Evolutionary conservation across 225 moss, liverwort and hornwort genomes (phyloP).

Genomic region (Takakia lepidozioides): DNA sequence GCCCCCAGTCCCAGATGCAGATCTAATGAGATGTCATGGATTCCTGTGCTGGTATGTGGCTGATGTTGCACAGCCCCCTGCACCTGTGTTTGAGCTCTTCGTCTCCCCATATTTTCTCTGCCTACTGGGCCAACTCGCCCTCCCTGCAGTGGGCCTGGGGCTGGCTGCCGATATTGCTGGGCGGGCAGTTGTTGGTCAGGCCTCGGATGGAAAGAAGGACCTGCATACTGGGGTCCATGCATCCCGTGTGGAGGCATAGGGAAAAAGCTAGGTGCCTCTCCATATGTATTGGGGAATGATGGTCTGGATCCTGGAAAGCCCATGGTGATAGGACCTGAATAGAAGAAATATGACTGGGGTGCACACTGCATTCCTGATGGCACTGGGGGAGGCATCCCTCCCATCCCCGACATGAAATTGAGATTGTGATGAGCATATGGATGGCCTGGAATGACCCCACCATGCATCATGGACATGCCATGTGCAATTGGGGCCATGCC

Average conservation of each 20-base stretch:
- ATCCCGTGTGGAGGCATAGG: slow-evolving; percentile 31
- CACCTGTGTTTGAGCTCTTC: slow-evolving; percentile 12
- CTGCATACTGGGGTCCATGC: slow-evolving; percentile 26
- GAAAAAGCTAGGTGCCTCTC: slow-evolving; percentile 28
- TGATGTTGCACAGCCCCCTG: slow-evolving; percentile 11
- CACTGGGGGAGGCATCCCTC: slow-evolving; percentile 16
- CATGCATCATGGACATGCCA: slow-evolving; percentile 31
- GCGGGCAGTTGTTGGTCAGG: slow-evolving; percentile 18
- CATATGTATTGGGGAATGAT: slow-evolving; percentile 20
- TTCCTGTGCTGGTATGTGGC: slow-evolving; percentile 19
- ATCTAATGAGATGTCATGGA: slow-evolving; percentile 40
- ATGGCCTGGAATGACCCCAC: slow-evolving; percentile 17
- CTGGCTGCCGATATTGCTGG: slow-evolving; percentile 10
- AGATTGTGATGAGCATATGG: background rate
- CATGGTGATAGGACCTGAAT: slow-evolving; percentile 46
- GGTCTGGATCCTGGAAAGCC: slow-evolving; percentile 40
- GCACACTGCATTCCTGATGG: slow-evolving; percentile 46
- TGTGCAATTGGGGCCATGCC: slow-evolving; percentile 41
- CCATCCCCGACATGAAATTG: slow-evolving; percentile 1
- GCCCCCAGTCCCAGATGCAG: slow-evolving; percentile 69
- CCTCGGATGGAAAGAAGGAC: too few relatives aligned
- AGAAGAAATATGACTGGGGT: slow-evolving; percentile 40
- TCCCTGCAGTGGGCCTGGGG: slow-evolving; percentile 9
- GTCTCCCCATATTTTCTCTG: slow-evolving; percentile 23
- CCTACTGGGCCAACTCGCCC: slow-evolving; percentile 14